These are phyloP conservation scores for Monotropa hypopitys DNA, from an alignment of 179 eudicot genomes.

Conservation along the genomic window DNA sequence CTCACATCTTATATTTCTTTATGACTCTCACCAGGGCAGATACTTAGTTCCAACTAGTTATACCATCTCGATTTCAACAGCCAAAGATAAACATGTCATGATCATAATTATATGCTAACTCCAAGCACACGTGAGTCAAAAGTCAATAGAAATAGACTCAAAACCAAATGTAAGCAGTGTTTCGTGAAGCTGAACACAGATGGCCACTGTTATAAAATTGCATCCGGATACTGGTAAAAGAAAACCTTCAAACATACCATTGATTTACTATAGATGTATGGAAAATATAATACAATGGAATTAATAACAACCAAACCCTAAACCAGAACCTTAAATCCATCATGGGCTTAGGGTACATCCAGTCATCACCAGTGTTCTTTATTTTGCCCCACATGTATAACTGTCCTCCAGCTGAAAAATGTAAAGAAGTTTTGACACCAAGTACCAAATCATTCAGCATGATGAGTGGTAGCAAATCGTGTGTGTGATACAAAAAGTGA, in stretches of 20 bases:
- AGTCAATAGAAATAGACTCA: neutral
- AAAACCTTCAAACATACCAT: neutral
- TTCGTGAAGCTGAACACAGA: neutral
- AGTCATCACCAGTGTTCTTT: slow-evolving; percentile 86
- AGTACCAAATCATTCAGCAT: neutral
- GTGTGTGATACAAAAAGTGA: neutral
- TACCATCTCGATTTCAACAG: neutral
- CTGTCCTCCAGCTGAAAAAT: slow-evolving; percentile 83
- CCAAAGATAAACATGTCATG: neutral
- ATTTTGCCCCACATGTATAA: slow-evolving; percentile 98
- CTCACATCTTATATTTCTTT: neutral
- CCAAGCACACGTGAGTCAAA: neutral
- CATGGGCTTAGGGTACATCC: slow-evolving; percentile 98
- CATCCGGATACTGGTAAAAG: neutral
- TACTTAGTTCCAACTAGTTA: neutral
- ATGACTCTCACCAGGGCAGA: neutral
- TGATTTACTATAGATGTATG: neutral
- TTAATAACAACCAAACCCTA: neutral
- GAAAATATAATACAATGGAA: neutral
- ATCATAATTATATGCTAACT: neutral
- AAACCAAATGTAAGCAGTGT: neutral
- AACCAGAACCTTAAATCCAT: slow-evolving; percentile 79
- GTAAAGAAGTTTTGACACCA: neutral
- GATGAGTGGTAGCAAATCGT: neutral
- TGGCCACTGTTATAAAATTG: neutral